Evolutionary conservation across 129 eudicot species (phyloP), one percentile per base, ranked within the genome.

Genomic region (Logfia minima): DNA sequence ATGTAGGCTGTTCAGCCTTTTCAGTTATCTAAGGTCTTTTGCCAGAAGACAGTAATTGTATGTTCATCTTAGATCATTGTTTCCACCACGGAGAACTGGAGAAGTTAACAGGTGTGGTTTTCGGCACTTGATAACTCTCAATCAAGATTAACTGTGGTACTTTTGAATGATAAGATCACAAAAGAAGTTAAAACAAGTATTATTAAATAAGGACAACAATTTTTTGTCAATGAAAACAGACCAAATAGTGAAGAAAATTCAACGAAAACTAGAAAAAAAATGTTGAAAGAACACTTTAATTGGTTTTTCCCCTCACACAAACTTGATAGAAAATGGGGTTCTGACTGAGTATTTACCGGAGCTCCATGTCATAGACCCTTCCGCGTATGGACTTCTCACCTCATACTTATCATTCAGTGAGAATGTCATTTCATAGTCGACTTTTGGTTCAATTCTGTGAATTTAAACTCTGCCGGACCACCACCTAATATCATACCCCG

Each of bases 351-450:
- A 66, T 66, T 65, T 79, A 37, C 56, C 52, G 3, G 84, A 81
- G 74, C 28, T 41, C 92, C 92, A 85, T 32, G 70, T 79, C 65
- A 88, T 22, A 23, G 69, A 76, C 45, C 92, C 92, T 75, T 88
- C 70, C 4, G 56, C 87, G 6, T 59, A 69, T 3, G 61, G 45
- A 8, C 35, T 31, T 34, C 28, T 70, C 5, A 24, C 26, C 3
- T 55, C 45, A 11, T n/a, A 35, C 18, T 18, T 74, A 48, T 70
- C 24, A n/a, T 53, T 72, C 45, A 79, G 71, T 2, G 18, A 35
- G 76, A 88, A 85, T 2, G 76, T 39, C 61, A 85, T 78, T 71
- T 26, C 64, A 59, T 85, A 88, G 80, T 80, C 61, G 85, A 26
- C 43, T 68, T 81, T 65, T 88, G 86, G 78, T 79, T 79, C 29